phyloP scores from a whole-genome alignment of 768 basidiomycete genomes.

The Leccinum incarnatum region DNA sequence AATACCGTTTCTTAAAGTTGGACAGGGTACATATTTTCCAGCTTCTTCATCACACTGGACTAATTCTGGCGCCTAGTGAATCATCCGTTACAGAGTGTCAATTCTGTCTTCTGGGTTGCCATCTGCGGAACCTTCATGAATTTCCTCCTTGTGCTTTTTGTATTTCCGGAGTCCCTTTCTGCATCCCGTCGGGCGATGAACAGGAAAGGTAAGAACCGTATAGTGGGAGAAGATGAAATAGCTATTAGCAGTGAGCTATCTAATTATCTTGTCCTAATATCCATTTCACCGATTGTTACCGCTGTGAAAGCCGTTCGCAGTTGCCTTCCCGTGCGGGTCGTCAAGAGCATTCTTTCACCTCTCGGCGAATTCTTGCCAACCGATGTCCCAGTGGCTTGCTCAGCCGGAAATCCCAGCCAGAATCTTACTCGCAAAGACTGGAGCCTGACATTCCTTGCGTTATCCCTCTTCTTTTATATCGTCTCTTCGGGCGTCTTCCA shows the following conservation, averaged over 20 bases:
- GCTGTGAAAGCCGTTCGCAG: slow-evolving; percentile 1
- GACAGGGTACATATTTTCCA: slow-evolving; percentile 15
- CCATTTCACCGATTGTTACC: background rate
- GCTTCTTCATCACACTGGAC: slow-evolving; percentile 4
- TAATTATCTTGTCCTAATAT: background rate
- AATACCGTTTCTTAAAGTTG: slow-evolving; percentile 30
- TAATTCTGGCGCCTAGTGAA: slow-evolving; percentile 15
- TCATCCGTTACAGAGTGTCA: slow-evolving; percentile 39
- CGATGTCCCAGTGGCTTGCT: slow-evolving; percentile 38
- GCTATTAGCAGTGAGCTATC: slow-evolving; percentile 10
- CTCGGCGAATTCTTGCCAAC: slow-evolving; percentile 69
- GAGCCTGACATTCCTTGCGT: slow-evolving; percentile 68
- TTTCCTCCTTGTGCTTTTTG: slow-evolving; percentile 57
- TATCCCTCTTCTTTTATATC: slow-evolving; percentile 60
- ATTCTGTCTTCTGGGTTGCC: slow-evolving; percentile 54
- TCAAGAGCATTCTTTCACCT: slow-evolving; percentile 55
- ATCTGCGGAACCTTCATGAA: slow-evolving; percentile 44
- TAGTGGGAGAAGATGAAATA: slow-evolving; percentile 11
- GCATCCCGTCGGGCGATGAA: slow-evolving; percentile 26
- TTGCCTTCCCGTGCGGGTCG: slow-evolving; percentile 25
- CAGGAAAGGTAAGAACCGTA: slow-evolving; percentile 32
- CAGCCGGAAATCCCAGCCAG: slow-evolving; percentile 60
- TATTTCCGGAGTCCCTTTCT: slow-evolving; percentile 57
- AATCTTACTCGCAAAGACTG: slow-evolving; percentile 59
- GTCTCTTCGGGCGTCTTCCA: slow-evolving; percentile 71